These are phyloP conservation scores for Talaromyces sp. DNA, from an alignment of 2,329 filamentous ascomycete genomes.

Conservation along the genomic window DNA sequence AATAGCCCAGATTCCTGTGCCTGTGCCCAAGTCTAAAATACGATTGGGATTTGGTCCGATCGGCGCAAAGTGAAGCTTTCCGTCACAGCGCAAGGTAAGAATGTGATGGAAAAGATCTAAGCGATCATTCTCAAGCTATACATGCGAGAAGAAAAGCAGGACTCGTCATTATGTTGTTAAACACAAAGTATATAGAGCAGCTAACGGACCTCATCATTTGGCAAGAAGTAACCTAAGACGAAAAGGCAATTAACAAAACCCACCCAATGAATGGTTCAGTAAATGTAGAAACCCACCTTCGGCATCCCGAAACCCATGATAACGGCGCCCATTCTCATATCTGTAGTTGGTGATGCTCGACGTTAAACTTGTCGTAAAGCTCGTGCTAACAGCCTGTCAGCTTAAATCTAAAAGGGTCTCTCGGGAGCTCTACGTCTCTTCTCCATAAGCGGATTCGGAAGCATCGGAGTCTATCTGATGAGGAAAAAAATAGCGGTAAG, in stretches of 20 bases:
- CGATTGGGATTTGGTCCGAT: slow-evolving; percentile 33
- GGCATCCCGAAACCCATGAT: slow-evolving; percentile 28
- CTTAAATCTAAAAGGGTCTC: not conserved
- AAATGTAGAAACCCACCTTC: slow-evolving; percentile 10
- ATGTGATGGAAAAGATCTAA: slow-evolving; percentile 29
- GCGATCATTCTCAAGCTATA: slow-evolving; percentile 16
- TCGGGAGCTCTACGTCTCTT: slow-evolving; percentile 4
- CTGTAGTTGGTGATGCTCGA: slow-evolving; percentile 15
- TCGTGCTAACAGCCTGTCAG: slow-evolving; percentile 7
- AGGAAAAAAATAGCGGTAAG: not conserved
- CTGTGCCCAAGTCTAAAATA: slow-evolving; percentile 49
- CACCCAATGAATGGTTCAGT: slow-evolving; percentile 13
- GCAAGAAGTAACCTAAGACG: slow-evolving; percentile 4
- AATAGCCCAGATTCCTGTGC: slow-evolving; percentile 19
- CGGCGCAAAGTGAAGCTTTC: slow-evolving; percentile 44
- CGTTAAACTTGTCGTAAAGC: slow-evolving; percentile 31
- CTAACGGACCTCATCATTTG: slow-evolving; percentile 5
- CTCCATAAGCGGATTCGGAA: slow-evolving; percentile 9
- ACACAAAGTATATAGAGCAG: not conserved
- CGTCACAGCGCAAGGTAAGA: slow-evolving; percentile 45
- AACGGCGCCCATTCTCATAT: slow-evolving; percentile 18
- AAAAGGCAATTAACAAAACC: not conserved
- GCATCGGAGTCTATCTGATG: slow-evolving; percentile 5
- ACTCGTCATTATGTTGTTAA: not conserved
- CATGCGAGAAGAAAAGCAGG: slow-evolving; percentile 12